Percentiles rank a stretch among this genome's conserved stretches.
Conservation (phyloP, 371 early-diverging fungal genomes). For the Rhizomucor pusillus region DNA sequence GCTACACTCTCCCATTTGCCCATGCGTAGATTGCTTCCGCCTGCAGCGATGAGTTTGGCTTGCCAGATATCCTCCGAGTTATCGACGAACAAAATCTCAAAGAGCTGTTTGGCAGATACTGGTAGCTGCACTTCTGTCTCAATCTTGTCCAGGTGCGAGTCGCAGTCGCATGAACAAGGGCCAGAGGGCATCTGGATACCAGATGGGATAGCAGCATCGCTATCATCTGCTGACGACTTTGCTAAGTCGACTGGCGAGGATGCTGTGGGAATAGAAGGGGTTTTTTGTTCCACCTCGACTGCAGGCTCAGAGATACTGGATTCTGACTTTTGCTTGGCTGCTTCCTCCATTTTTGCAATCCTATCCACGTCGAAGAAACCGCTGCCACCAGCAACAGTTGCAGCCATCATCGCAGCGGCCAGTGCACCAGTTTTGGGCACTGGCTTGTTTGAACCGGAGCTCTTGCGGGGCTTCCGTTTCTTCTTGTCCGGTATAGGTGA, state of each 20-base stretch:
- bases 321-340: slow-evolving; percentile 2
- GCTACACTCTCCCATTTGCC: slow-evolving; percentile 38
- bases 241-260: neutral
- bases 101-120: slow-evolving; percentile 61
- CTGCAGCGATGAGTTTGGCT: slow-evolving; percentile 41
- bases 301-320: neutral
- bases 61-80: slow-evolving; percentile 44
- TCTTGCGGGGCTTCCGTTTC: slow-evolving; percentile 31
- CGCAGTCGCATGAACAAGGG: slow-evolving; percentile 60
- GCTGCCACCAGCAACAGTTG: slow-evolving; percentile 45
- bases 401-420: slow-evolving; percentile 54
- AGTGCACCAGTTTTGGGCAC: slow-evolving; percentile 46
- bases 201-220: slow-evolving; percentile 21
- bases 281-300: neutral
- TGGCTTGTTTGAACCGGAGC: slow-evolving; percentile 20
- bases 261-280: neutral
- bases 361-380: slow-evolving; percentile 37
- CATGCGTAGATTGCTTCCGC: slow-evolving; percentile 36
- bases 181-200: slow-evolving; percentile 46
- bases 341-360: slow-evolving; percentile 16
- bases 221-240: neutral
- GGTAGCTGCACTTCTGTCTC: slow-evolving; percentile 55
- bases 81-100: slow-evolving; percentile 53
- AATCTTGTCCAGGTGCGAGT: slow-evolving; percentile 64
- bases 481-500: slow-evolving; percentile 30